phyloP scores from a whole-genome alignment of 139 green algal genomes.

The Haematococcus lacustris region DNA sequence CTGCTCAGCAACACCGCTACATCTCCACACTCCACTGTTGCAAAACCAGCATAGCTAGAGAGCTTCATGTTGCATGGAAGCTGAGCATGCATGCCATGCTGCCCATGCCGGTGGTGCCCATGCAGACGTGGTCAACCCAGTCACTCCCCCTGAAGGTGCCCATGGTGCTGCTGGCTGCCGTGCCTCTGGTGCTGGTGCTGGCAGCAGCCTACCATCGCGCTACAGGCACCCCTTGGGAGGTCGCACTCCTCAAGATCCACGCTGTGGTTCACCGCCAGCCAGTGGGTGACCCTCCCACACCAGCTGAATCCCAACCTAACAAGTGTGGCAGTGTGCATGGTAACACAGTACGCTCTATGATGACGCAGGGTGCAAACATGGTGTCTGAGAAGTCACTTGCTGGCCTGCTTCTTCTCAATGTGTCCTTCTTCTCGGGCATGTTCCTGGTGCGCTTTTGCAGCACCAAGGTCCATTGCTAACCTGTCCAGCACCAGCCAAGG shows the following conservation, averaged over 20 bases:
- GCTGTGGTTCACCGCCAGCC: conserved; percentile 5
- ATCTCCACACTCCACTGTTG: background rate
- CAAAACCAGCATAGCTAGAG: background rate
- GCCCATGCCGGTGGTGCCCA: background rate
- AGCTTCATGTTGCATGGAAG: background rate
- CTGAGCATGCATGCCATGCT: background rate
- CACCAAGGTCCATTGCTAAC: too few relatives aligned
- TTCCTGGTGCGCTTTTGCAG: too few relatives aligned
- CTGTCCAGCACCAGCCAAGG: too few relatives aligned
- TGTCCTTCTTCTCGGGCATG: conserved; percentile 7
- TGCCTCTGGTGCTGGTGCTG: conserved; percentile 2
- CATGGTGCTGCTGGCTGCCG: conserved; percentile 2
- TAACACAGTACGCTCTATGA: too few relatives aligned
- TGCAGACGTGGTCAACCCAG: background rate
- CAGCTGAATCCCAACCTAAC: too few relatives aligned
- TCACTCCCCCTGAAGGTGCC: conserved; percentile 2
- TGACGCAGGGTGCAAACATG: conserved; percentile 10
- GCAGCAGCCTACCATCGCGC: background rate
- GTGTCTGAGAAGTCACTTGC: background rate
- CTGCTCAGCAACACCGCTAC: background rate
- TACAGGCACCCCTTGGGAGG: conserved; percentile 1
- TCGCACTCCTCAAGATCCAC: conserved; percentile 6
- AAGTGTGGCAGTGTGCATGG: too few relatives aligned
- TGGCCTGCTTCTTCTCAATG: background rate
- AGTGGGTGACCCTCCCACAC: too few relatives aligned